phyloP scores from a whole-genome alignment of 2,329 filamentous ascomycete genomes.

The Didymella pinodella region DNA sequence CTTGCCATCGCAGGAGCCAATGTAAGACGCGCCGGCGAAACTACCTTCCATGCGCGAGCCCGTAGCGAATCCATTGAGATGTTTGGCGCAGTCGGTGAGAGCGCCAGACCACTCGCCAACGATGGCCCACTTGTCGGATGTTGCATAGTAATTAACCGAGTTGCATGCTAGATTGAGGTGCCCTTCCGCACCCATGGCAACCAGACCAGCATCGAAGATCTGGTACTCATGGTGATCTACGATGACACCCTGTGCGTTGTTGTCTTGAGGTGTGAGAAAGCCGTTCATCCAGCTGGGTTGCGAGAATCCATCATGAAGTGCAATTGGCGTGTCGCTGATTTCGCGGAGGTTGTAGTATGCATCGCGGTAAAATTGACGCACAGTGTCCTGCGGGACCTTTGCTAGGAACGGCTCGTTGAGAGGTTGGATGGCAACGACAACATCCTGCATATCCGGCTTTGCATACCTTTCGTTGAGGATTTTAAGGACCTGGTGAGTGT shows the following conservation, averaged over 20 bases:
- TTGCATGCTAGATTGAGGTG: slow-evolving; percentile 66
- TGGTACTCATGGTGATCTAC: slow-evolving; percentile 76
- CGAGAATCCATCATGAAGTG: slow-evolving; percentile 66
- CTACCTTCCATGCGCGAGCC: slow-evolving; percentile 68
- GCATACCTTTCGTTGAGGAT: slow-evolving; percentile 66
- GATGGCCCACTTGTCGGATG: slow-evolving; percentile 69
- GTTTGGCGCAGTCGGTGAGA: slow-evolving; percentile 65
- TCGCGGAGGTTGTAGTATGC: slow-evolving; percentile 59
- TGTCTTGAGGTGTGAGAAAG: slow-evolving; percentile 61
- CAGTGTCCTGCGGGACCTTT: slow-evolving; percentile 54
- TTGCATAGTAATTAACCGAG: slow-evolving; percentile 56
- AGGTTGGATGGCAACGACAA: slow-evolving; percentile 65
- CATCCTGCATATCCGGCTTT: slow-evolving; percentile 60
- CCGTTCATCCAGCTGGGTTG: slow-evolving; percentile 65
- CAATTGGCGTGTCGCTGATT: slow-evolving; percentile 58
- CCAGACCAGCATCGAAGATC: slow-evolving; percentile 62
- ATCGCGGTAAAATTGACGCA: slow-evolving; percentile 64
- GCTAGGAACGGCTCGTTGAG: slow-evolving; percentile 64
- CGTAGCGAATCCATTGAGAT: slow-evolving; percentile 55
- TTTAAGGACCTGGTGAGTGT: slow-evolving; percentile 65
- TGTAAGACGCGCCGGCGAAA: slow-evolving; percentile 56
- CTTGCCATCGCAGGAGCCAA: slow-evolving; percentile 63
- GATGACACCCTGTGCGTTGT: slow-evolving; percentile 61
- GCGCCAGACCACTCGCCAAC: slow-evolving; percentile 74
- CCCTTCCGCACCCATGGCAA: slow-evolving; percentile 59